Base-by-base conservation (phyloP, 768 basidiomycete species). In the Candolleomyces aberdarensis region DNA sequence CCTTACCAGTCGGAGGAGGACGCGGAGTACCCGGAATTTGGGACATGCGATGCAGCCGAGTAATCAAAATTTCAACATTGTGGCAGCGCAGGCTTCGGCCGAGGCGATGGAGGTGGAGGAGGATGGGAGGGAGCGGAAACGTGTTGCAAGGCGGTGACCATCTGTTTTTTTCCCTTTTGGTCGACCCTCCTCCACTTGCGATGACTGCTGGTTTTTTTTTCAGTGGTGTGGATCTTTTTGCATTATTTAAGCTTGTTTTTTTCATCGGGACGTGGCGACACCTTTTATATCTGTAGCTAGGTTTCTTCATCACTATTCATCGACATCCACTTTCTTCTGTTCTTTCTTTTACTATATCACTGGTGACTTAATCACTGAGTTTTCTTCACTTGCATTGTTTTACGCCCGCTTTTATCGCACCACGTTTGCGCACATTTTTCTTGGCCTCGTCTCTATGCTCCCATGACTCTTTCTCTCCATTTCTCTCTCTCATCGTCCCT, bases 31-130 rank as follows among this genome's bases (percentile, higher is more conserved):
- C 22, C 70, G 77, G 51, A 76, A 72, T 47, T 61, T 73, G 20
- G 66, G 64, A 26, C 66, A 70, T 36, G 58, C 65, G 15, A 66
- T 68, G 36, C 71, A 71, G 50, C 69, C 72, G 43, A 76, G 73
- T 63, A 67, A 66, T 50, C 77, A 76, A 70, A 78, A 72, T 43
- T 77, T 68, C 72, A 78, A 67, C 63, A 72, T 72, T 63, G 78
- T 69, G 63, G 66, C 75, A 52, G 72, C 73, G 7, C 76, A 74
- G 55, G 62, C 68, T 26, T 48, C 71, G 56, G 67, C 73, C 26
- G 83, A 84, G 53, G 83, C 81, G 62, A 91, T 91, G 84, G 89
- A 92, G 46, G 77, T 91, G 17, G 91, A 92, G 65, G 91, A 92
- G 56, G 89, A 89, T 14, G 80, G 80, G 2, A 80, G 89, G 58